Percentiles rank a stretch among this genome's conserved stretches.
These are phyloP conservation scores for Neonectria ditissima DNA, from an alignment of 2,329 filamentous ascomycete species.

Conservation along the genomic window DNA sequence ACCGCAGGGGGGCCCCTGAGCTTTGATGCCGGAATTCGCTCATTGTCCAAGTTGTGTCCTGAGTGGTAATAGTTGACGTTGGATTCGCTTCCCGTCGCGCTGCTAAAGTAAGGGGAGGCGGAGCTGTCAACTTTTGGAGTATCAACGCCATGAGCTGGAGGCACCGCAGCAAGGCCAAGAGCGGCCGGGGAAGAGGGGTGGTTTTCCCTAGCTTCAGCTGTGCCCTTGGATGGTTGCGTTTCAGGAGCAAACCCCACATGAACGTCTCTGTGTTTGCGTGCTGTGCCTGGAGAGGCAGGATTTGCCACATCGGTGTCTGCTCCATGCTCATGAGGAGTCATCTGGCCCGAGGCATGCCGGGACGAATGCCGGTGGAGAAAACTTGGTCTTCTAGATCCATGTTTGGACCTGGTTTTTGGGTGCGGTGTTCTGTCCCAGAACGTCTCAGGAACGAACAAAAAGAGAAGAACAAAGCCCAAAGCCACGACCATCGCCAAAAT, in stretches of 20 bases:
- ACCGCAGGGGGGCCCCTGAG: conserved; percentile 50
- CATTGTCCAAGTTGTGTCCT: conserved; percentile 54
- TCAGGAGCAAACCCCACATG: conserved; percentile 50
- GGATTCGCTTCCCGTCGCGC: conserved; percentile 36
- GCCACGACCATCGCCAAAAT: conserved; percentile 85
- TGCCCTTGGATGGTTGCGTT: not conserved
- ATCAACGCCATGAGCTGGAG: not conserved
- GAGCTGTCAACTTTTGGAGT: not conserved
- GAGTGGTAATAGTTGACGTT: conserved; percentile 41
- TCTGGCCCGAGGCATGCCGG: conserved; percentile 43
- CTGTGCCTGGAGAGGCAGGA: conserved; percentile 34
- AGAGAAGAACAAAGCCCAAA: conserved; percentile 77
- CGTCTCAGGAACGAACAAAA: conserved; percentile 93
- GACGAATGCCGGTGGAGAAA: conserved; percentile 64
- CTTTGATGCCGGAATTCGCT: conserved; percentile 55
- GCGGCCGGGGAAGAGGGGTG: too few relatives aligned
- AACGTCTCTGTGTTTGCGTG: conserved; percentile 42
- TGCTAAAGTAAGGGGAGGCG: conserved; percentile 17
- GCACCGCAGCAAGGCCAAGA: not conserved
- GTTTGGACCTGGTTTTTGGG: conserved; percentile 42
- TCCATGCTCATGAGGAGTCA: conserved; percentile 11
- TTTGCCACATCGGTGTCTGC: conserved; percentile 9
- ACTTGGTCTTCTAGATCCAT: conserved; percentile 54
- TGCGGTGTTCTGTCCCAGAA: conserved; percentile 90
- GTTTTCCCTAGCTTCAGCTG: not conserved